These are phyloP conservation scores for Brassica rapa DNA, from an alignment of 345 rosid species.

Conservation along the genomic window DNA sequence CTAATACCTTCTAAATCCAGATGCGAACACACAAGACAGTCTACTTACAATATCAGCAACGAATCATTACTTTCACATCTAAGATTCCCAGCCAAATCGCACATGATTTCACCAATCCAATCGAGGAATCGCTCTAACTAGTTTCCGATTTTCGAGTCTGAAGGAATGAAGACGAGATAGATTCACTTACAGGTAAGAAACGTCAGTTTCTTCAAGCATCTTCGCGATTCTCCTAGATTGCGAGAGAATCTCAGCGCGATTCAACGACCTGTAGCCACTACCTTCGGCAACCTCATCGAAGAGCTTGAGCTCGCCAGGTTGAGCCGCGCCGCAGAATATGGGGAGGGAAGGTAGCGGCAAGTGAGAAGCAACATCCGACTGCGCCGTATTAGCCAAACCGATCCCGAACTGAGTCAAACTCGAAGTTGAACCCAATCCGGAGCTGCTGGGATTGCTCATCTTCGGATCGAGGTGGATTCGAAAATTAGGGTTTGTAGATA, in stretches of 20 bases:
- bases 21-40: neutral
- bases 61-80: neutral
- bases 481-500: slow-evolving; percentile 34
- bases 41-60: neutral
- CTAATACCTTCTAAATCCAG: slow-evolving; percentile 5
- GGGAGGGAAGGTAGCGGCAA: slow-evolving; percentile 93
- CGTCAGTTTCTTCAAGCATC: slow-evolving; percentile 70
- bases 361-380: slow-evolving; percentile 90
- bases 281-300: slow-evolving; percentile 54
- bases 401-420: slow-evolving; percentile 57
- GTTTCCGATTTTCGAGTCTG: neutral
- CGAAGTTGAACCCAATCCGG: slow-evolving; percentile 47
- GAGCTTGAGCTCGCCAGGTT: slow-evolving; percentile 64
- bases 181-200: slow-evolving; percentile 83
- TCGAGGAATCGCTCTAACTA: neutral
- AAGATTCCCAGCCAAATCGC: slow-evolving; percentile 3
- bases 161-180: slow-evolving; percentile 17
- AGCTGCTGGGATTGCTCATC: slow-evolving; percentile 53
- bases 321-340: slow-evolving; percentile 78
- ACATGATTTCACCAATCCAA: neutral
- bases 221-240: slow-evolving; percentile 74
- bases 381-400: slow-evolving; percentile 81
- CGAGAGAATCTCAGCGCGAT: slow-evolving; percentile 65
- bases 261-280: slow-evolving; percentile 51
- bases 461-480: slow-evolving; percentile 45